A percentile compares a stretch with the other conserved stretches of the same genome.
Evolutionary conservation across 2,329 filamentous ascomycete species (phyloP).

Genomic region (Arthrinium phaeospermum): DNA sequence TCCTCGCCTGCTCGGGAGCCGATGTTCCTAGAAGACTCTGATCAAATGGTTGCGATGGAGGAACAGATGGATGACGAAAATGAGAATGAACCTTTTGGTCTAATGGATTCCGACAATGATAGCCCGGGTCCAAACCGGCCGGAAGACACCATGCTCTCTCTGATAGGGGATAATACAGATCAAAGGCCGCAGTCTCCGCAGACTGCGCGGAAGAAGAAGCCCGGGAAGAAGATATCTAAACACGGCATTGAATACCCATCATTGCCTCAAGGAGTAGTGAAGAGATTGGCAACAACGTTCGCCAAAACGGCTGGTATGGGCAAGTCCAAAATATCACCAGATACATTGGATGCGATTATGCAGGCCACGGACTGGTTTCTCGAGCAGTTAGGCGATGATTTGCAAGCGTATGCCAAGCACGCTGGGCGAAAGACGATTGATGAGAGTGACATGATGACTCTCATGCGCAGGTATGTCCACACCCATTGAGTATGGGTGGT

Average conservation of each 20-base stretch:
- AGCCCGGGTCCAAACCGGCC: constrained; percentile 27
- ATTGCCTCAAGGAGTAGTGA: constrained; percentile 75
- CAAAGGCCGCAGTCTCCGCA: constrained; percentile 25
- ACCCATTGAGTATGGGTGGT: constrained; percentile 10
- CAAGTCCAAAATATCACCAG: constrained; percentile 73
- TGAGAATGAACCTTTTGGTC: constrained; percentile 20
- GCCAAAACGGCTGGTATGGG: constrained; percentile 68
- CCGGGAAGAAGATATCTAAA: constrained; percentile 65
- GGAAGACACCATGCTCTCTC: constrained; percentile 28
- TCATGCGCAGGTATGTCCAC: constrained; percentile 78
- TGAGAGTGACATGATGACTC: constrained; percentile 78
- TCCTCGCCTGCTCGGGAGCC: constrained; percentile 57
- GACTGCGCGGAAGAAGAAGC: constrained; percentile 45
- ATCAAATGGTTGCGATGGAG: constrained; percentile 23
- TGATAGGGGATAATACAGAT: constrained; percentile 18
- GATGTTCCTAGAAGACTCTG: constrained; percentile 22
- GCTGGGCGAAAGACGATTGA: constrained; percentile 85
- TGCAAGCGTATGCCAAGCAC: constrained; percentile 80
- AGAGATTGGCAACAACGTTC: constrained; percentile 74
- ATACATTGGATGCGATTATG: constrained; percentile 75
- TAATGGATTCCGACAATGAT: constrained; percentile 30
- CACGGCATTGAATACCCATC: constrained; percentile 79
- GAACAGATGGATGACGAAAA: constrained; percentile 19
- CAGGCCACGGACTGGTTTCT: constrained; percentile 92
- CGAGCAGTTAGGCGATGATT: constrained; percentile 81